Evolutionary conservation across 208 protist genomes (phyloP).

Genomic region (Trypanosoma brucei): DNA sequence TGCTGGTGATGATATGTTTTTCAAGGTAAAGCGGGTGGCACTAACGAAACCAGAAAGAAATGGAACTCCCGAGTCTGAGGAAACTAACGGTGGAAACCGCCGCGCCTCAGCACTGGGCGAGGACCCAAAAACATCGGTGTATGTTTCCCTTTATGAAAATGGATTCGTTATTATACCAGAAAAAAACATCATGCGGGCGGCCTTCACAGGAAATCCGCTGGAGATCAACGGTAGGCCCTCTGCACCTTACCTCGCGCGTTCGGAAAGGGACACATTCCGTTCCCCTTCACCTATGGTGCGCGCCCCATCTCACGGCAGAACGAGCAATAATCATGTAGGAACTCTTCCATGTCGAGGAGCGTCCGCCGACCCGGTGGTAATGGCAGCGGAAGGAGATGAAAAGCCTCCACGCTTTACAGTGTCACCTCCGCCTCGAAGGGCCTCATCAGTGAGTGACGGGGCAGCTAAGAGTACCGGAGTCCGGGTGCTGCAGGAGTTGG

Average conservation of each 20-base stretch:
- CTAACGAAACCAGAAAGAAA: no score
- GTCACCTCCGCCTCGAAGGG: neutral
- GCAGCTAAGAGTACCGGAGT: neutral
- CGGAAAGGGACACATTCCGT: constrained; percentile 18
- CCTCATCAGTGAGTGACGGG: neutral
- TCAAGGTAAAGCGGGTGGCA: neutral
- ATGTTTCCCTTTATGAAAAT: constrained; percentile 37
- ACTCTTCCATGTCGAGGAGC: neutral
- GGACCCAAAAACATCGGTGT: constrained; percentile 16
- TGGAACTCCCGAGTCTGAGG: neutral
- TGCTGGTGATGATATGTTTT: constrained; percentile 16
- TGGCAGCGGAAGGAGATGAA: neutral
- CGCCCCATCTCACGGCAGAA: neutral
- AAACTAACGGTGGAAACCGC: neutral
- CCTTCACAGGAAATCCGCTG: constrained; percentile 47
- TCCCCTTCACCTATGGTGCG: neutral
- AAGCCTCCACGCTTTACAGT: neutral
- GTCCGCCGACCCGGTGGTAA: neutral
- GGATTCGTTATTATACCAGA: constrained; percentile 55
- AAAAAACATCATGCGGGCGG: constrained; percentile 48
- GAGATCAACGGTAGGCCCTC: constrained; percentile 44
- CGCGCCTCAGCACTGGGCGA: neutral
- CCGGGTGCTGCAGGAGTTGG: neutral
- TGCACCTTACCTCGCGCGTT: constrained; percentile 36
- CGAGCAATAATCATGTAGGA: neutral